These are phyloP conservation scores for Leishmania tarentolae DNA, from an alignment of 208 protist species.

Conservation along the genomic window DNA sequence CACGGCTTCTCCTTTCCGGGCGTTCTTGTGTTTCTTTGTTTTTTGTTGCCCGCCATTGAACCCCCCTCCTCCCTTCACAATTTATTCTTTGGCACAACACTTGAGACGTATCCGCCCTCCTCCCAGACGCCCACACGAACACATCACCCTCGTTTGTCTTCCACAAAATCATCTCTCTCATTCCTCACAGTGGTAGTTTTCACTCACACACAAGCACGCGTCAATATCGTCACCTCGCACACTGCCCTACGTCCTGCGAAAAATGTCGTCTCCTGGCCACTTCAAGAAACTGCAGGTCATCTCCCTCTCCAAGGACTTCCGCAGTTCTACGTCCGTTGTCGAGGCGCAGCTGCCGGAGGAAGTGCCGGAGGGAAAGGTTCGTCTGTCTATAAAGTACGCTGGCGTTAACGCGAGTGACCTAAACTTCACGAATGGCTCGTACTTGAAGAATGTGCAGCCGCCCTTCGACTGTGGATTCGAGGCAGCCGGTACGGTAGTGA, in stretches of 20 bases:
- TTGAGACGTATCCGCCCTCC: not conserved
- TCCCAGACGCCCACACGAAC: not conserved
- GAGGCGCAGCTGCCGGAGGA: constrained; percentile 33
- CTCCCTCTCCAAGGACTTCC: constrained; percentile 45
- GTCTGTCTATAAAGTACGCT: constrained; percentile 53
- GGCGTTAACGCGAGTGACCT: constrained; percentile 83
- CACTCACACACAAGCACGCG: constrained; percentile 3
- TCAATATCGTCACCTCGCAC: not conserved
- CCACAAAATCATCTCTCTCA: not conserved
- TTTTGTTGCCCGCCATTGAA: not conserved
- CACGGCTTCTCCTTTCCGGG: no score
- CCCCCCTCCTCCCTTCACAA: not conserved
- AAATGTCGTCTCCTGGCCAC: constrained; percentile 24
- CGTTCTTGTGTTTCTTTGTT: not conserved
- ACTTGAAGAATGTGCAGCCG: constrained; percentile 39
- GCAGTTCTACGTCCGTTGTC: constrained; percentile 35
- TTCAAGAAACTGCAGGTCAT: constrained; percentile 50
- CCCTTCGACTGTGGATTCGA: constrained; percentile 86
- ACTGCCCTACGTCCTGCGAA: constrained; percentile 7
- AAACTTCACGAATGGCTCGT: constrained; percentile 64
- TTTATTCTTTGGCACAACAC: not conserved
- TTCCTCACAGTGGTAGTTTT: constrained; percentile 2
- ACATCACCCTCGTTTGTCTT: not conserved
- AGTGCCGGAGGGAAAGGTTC: constrained; percentile 38
- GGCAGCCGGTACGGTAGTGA: constrained; percentile 62